Evolutionary conservation across 2,329 filamentous ascomycete species (phyloP), one percentile per base, ranked within the genome.

Genomic region (Aspergillus sp.): DNA sequence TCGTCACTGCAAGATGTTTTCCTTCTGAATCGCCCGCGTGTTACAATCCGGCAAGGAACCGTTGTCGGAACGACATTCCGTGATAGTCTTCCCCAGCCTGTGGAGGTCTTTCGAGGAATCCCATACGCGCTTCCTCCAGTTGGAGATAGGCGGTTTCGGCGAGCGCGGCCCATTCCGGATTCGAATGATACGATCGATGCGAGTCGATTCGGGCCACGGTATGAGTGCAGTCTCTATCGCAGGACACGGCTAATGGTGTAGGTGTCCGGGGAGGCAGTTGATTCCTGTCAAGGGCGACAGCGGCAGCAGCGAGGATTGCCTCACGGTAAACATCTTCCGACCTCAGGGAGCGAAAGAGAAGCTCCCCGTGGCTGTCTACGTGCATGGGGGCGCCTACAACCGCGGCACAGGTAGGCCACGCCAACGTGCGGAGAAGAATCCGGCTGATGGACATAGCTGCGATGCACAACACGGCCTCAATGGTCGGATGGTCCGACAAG

Each of bases 391-490:
- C 6, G 66, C 67, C 7, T 70, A 74, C 47, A 73, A 70, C 60
- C 61, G 58, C 45, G 64, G 70, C 1, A 55, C 61, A 4, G 66
- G 63, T 56, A 52, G 9, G 48, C 11, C 13, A 4, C 25, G 16
- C 13, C 62, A 9, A 69, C 45, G 68, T 66, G 62, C 55, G 50
- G 14, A 20, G 45, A 19, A 19, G 40, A 42, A 5, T 17, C 16
- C 1, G 17, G 36, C 50, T 53, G 16, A 55, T n/a, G 7, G 14
- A 5, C 4, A 34, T 16, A 32, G 56, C 44, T 20, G 45, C 58
- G 50, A 72, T 71, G 61, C 77, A 86, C 52, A 79, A 88, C 63
- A 81, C 87, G 56, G 79, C 77, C 0, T 81, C 81, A 32, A 83
- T 88, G 70, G 80, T 87, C 13, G 76, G 80, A 4, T 86, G 81